Evolutionary conservation across 1,284 basidiomycete genomes (phyloP).

Genomic region (Moniliophthora roreri): DNA sequence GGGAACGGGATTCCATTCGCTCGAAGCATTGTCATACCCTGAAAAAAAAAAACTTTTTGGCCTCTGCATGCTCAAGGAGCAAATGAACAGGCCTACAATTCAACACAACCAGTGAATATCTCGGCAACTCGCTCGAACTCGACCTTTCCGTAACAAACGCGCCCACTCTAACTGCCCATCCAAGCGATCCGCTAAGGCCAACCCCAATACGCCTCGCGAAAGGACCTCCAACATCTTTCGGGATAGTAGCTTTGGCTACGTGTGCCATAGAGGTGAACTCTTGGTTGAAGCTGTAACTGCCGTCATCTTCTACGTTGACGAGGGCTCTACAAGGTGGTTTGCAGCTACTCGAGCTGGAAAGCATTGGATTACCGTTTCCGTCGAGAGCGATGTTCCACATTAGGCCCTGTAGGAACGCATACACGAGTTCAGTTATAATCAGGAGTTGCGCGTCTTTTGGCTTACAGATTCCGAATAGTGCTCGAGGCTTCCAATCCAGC

Average conservation of each 20-base stretch:
- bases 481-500: constrained; percentile 15
- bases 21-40: not conserved
- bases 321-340: constrained; percentile 6
- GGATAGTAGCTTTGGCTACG: constrained; percentile 6
- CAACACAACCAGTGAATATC: constrained; percentile 10
- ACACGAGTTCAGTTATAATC: not conserved
- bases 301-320: not conserved
- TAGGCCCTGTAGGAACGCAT: constrained; percentile 31
- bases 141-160: constrained; percentile 3
- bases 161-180: not conserved
- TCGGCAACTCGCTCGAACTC: not conserved
- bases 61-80: too few relatives aligned
- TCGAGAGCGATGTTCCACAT: constrained; percentile 59
- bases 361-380: constrained; percentile 42
- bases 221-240: constrained; percentile 9
- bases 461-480: constrained; percentile 11
- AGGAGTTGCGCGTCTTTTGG: not conserved
- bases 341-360: constrained; percentile 44
- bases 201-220: constrained; percentile 8
- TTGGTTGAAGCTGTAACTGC: constrained; percentile 7
- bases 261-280: constrained; percentile 15
- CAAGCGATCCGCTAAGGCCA: not conserved
- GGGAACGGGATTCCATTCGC: constrained; percentile 1
- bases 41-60: not conserved
- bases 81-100: constrained; percentile 5